Conservation (phyloP, 306 rosid species). For the Luffa acutangula region DNA sequence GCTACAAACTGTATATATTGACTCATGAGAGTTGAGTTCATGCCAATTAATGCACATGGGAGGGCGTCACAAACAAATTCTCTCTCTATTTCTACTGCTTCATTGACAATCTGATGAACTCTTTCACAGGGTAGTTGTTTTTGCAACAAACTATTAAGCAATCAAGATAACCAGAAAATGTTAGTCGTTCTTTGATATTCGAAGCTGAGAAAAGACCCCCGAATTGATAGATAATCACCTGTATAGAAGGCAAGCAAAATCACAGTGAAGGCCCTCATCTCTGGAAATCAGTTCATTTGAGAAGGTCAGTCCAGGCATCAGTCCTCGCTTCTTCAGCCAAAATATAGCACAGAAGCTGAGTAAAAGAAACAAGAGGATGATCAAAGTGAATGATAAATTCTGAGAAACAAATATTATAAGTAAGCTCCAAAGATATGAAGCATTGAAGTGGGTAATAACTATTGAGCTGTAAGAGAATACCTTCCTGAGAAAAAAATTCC, state of each 20-base stretch:
- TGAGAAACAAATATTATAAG: background rate
- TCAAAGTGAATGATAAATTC: background rate
- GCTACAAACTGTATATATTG: constrained; percentile 89
- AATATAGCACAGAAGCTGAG: constrained; percentile 88
- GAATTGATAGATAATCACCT: constrained; percentile 26
- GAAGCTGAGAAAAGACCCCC: background rate
- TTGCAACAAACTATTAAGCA: constrained; percentile 41
- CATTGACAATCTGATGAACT: constrained; percentile 37
- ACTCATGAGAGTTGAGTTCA: constrained; percentile 83
- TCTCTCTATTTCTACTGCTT: constrained; percentile 75
- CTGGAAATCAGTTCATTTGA: constrained; percentile 90
- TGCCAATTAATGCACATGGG: constrained; percentile 87
- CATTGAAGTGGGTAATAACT: background rate
- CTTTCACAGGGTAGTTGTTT: constrained; percentile 37
- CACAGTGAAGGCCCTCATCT: constrained; percentile 96
- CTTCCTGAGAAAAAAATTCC: constrained; percentile 97
- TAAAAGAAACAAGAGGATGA: background rate
- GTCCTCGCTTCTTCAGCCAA: constrained; percentile 86
- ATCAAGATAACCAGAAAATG: constrained; percentile 10
- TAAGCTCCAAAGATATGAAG: background rate
- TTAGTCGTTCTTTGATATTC: background rate
- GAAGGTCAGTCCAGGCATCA: constrained; percentile 87
- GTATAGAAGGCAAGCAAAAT: constrained; percentile 87
- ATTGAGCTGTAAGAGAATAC: constrained; percentile 18
- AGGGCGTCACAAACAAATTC: constrained; percentile 81